Evolutionary conservation across 78 protist genomes (phyloP), one percentile per base, ranked within the genome.

Genomic region (Andalucia godoyi): DNA sequence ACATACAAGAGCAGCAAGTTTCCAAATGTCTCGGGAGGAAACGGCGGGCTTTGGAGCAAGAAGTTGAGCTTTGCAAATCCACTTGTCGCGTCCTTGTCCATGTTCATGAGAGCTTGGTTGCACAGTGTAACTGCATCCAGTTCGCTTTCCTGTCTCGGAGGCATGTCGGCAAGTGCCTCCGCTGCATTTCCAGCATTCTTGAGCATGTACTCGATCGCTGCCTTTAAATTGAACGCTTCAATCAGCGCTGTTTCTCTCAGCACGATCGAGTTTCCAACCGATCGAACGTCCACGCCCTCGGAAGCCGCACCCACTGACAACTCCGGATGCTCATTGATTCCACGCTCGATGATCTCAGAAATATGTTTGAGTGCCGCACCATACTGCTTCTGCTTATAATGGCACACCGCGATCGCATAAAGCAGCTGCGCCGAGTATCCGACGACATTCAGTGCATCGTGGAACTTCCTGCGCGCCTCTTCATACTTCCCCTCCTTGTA

Each of bases 201-300:
- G 79, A 70, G 34, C 39, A 46, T 54, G 57, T 61, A 80, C 61
- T 87, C 87, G 43, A 83, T 79, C 43, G 89, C 88, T 0, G 83
- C 83, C 68, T 83, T 88, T 37, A 88, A 72, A 51, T 88, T 88
- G 81, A 84, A 83, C 4, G 93, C 89, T 33, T 88, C 93, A n/a
- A 88, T 53, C 18, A 88, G 77, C 30, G 85, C 86, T 4, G 89
- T 77, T 52, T 88, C 84, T 37, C 66, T 52, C 37, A 87, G 73
- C 23, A 49, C 47, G 7, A 21, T 43, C 4, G 78, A 51, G 62
- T 86, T 86, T 13, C 92, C 92, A 7, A 86, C 92, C 21, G 47
- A 13, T 39, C 85, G 70, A 23, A 67, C 78, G n/a, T 77, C 86
- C 29, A 65, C 5, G 2, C 80, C 84, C 34, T 71, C 81, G 6